These are phyloP conservation scores for Zygoascus sp. DNA, from an alignment of 1,139 yeast species.

Conservation along the genomic window DNA sequence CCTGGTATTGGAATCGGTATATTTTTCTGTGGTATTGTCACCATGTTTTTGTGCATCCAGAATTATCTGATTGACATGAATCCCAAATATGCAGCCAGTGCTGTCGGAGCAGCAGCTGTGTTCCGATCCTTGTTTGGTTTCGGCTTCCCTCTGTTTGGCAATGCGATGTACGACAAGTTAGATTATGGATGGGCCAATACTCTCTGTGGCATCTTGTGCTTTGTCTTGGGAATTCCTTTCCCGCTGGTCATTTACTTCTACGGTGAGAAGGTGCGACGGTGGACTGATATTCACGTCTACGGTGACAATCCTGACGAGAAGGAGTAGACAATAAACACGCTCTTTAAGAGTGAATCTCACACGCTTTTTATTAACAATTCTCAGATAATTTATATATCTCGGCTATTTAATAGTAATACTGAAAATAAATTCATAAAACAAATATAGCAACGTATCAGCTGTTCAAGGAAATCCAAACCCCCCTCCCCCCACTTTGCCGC, in stretches of 20 bases:
- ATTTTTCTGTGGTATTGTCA: constrained; percentile 54
- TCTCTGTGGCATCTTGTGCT: constrained; percentile 51
- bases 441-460: no score
- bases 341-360: no score
- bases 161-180: constrained; percentile 31
- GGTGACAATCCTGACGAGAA: constrained; percentile 14
- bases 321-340: constrained; percentile 27
- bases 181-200: constrained; percentile 69
- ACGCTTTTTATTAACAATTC: not conserved
- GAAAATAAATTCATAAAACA: not conserved
- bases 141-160: constrained; percentile 41
- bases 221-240: constrained; percentile 58
- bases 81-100: constrained; percentile 56
- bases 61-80: constrained; percentile 62
- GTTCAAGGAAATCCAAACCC: no score
- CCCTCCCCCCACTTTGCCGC: no score
- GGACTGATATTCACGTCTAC: constrained; percentile 44
- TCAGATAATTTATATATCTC: no score
- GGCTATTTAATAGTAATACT: not conserved
- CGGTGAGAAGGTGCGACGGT: constrained; percentile 51
- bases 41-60: constrained; percentile 57
- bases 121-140: constrained; percentile 57
- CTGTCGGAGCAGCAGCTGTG: constrained; percentile 57
- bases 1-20: constrained; percentile 53
- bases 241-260: constrained; percentile 53